Conservation (phyloP, 192 early-diverging fungal species). For the Coemansia sp. region DNA sequence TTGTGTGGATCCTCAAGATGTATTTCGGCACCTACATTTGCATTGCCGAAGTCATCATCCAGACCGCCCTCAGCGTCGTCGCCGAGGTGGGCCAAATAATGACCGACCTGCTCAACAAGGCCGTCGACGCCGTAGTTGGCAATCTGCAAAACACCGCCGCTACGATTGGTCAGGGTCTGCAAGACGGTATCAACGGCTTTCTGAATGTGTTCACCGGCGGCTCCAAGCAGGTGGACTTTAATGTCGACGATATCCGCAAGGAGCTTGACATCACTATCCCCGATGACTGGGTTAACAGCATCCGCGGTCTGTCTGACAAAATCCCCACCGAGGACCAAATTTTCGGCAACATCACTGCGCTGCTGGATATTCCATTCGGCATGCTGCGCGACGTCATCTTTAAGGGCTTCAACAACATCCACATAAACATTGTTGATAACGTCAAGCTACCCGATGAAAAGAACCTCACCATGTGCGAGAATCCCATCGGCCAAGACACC, state of each 20-base stretch:
- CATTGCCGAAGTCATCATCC: slow-evolving; percentile 41
- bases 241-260: slow-evolving; percentile 23
- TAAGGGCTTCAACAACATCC: slow-evolving; percentile 6
- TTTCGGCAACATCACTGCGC: slow-evolving; percentile 31
- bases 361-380: slow-evolving; percentile 39
- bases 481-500: slow-evolving; percentile 27
- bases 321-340: slow-evolving; percentile 43
- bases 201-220: slow-evolving; percentile 19
- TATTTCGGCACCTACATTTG: slow-evolving; percentile 45
- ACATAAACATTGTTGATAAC: slow-evolving; percentile 11
- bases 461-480: slow-evolving; percentile 16
- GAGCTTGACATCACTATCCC: slow-evolving; percentile 28
- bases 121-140: slow-evolving; percentile 20
- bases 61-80: slow-evolving; percentile 23
- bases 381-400: slow-evolving; percentile 19
- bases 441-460: slow-evolving; percentile 18
- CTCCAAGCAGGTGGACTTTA: slow-evolving; percentile 9
- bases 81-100: slow-evolving; percentile 18
- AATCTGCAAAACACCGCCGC: slow-evolving; percentile 24
- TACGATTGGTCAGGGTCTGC: slow-evolving; percentile 5
- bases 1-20: slow-evolving; percentile 31
- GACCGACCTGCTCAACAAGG: slow-evolving; percentile 24
- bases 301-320: slow-evolving; percentile 16
- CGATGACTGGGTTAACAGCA: slow-evolving; percentile 33
- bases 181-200: slow-evolving; percentile 17